Base-by-base conservation (phyloP, 805 yeast species). In the Zygosaccharomyces rouxii region DNA sequence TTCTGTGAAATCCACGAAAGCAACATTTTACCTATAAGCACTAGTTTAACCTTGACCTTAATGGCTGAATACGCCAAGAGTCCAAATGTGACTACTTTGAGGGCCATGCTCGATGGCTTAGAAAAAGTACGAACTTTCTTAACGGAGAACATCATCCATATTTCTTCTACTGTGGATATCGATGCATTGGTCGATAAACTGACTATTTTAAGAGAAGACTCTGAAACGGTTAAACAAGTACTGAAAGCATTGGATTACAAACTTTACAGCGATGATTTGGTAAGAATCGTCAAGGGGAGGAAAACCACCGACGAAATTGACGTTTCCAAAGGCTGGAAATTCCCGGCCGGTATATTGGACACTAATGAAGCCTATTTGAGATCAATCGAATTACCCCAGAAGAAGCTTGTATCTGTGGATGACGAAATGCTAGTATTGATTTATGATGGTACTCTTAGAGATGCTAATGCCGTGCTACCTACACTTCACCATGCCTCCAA, bases 291-390 rank as follows among this genome's bases (percentile, higher is more conserved):
- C 9, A 53, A 59, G 37, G 67, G 70, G 7, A 54, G 51, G 5
- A 56, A 52, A 14, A 54, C 56, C 4, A 31, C 42, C 26, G 69
- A 64, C 47, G 62, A 60, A 25, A 38, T 64, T 7, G 65, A 62
- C 7, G 46, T 63, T 7, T 58, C 67, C n/a, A 57, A 63, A 38
- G 70, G 69, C 7, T 63, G 67, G 67, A 63, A 57, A 40, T 58
- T 54, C 11, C 53, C 57, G 5, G 52, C 54, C 14, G 69, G 70
- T 14, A 44, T 64, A 2, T 26, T 59, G 30, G 59, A 58, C 37
- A 51, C 58, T 16, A 62, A 62, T 42, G 65, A 62, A 26, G 51
- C 63, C n/a, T 66, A 64, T 42, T 46, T 63, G 31, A 57, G 64
- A 41, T 62, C 68, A 1, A 21, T 64, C 1, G 56, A 54, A n/a